Percentiles rank a stretch among this genome's conserved stretches.
Evolutionary conservation across 495 filamentous ascomycete genomes (phyloP).

Genomic region (Barbatosphaeria neglecta): DNA sequence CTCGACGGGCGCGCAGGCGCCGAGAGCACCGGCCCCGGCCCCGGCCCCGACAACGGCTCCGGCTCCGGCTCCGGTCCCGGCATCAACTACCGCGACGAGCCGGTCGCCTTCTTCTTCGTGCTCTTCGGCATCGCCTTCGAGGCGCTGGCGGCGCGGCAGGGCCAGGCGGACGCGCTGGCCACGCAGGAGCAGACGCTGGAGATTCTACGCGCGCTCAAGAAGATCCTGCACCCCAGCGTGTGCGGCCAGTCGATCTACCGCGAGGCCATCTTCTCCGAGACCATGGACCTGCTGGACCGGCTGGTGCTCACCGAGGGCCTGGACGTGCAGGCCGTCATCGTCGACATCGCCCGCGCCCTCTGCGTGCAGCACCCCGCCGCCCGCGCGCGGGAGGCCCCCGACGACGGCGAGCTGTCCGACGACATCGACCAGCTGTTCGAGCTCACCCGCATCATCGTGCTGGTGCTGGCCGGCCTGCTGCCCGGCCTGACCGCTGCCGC

Average conservation of each 20-base stretch:
- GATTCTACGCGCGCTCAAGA: slow-evolving; percentile 83
- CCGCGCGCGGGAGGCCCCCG: slow-evolving; percentile 50
- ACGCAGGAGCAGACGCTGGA: slow-evolving; percentile 74
- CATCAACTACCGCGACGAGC: slow-evolving; percentile 97
- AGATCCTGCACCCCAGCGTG: slow-evolving; percentile 89
- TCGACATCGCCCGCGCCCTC: slow-evolving; percentile 82
- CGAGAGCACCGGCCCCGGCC: slow-evolving; percentile 31
- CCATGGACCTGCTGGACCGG: slow-evolving; percentile 91
- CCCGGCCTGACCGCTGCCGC: slow-evolving; percentile 78
- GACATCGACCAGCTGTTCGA: slow-evolving; percentile 98
- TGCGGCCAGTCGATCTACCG: slow-evolving; percentile 94
- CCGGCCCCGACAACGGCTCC: no score
- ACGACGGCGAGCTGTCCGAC: slow-evolving; percentile 71
- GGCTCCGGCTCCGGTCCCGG: slow-evolving; percentile 47
- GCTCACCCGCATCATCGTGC: slow-evolving; percentile 84
- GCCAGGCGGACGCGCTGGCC: slow-evolving; percentile 53
- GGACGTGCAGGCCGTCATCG: slow-evolving; percentile 82
- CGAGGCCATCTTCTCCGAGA: slow-evolving; percentile 91
- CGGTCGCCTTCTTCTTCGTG: slow-evolving; percentile 98
- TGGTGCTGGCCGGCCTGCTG: slow-evolving; percentile 76
- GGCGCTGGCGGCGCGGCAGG: slow-evolving; percentile 70
- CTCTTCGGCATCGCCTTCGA: slow-evolving; percentile 95
- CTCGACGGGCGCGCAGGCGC: slow-evolving; percentile 79
- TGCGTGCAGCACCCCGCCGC: slow-evolving; percentile 87
- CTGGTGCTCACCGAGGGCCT: slow-evolving; percentile 81